Conservation (phyloP, 2,329 filamentous ascomycete species). For the Verticillium isaacii region DNA sequence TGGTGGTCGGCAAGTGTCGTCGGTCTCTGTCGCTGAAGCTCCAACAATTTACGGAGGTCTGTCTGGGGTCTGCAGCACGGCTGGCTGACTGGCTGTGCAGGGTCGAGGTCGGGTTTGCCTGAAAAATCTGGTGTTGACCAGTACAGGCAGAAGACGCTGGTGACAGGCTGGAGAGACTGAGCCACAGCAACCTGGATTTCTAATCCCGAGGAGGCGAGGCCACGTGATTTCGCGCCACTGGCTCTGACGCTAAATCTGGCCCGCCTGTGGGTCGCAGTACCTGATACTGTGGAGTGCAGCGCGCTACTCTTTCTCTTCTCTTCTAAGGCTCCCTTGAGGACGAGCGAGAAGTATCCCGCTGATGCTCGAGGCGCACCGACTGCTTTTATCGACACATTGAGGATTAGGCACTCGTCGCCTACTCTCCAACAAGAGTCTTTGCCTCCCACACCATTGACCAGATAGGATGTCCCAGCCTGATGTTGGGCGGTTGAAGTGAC, state of each 20-base stretch:
- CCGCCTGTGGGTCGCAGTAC: too few relatives aligned
- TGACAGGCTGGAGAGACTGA: background rate
- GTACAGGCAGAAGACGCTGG: background rate
- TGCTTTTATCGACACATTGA: background rate
- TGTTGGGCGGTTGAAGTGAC: background rate
- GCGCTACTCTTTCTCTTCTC: too few relatives aligned
- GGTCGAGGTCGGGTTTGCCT: conserved; percentile 11
- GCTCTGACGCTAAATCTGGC: background rate
- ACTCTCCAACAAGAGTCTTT: background rate
- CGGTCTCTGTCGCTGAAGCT: background rate
- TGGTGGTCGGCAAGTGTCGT: background rate
- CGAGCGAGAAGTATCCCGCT: background rate
- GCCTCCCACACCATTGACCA: background rate
- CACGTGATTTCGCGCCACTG: background rate
- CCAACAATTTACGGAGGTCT: background rate
- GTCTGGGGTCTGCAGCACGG: background rate
- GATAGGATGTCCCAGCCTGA: background rate
- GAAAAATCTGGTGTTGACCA: conserved; percentile 26
- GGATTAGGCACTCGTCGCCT: background rate
- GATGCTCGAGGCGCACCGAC: background rate
- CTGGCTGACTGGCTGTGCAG: background rate
- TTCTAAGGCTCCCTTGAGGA: too few relatives aligned
- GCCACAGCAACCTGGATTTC: background rate
- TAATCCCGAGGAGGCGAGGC: background rate
- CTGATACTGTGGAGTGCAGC: too few relatives aligned